phyloP scores from a whole-genome alignment of 345 rosid genomes.

The Passiflora organensis region DNA sequence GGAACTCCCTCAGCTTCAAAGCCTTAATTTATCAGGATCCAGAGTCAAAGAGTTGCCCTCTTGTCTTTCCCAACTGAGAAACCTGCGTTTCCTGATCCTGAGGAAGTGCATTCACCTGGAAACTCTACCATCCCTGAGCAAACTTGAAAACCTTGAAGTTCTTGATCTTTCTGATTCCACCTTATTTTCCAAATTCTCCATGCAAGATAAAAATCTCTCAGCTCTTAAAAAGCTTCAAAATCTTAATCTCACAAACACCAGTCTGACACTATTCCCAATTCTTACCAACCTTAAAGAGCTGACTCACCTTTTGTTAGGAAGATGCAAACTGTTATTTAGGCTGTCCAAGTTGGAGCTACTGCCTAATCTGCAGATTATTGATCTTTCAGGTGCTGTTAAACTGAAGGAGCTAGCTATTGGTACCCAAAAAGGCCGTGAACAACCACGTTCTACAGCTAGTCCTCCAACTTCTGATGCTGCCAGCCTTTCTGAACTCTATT shows the following conservation, averaged over 20 bases:
- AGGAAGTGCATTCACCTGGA: conserved; percentile 29
- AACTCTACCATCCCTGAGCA: conserved; percentile 23
- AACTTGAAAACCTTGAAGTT: conserved; percentile 3
- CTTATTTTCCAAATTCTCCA: conserved; percentile 14
- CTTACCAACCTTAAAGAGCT: background rate
- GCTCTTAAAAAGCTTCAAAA: conserved; percentile 32
- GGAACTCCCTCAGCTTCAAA: conserved; percentile 22
- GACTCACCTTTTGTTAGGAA: conserved; percentile 7
- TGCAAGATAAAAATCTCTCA: conserved; percentile 1
- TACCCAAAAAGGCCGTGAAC: conserved; percentile 34
- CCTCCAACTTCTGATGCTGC: conserved; percentile 26
- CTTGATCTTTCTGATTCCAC: conserved; percentile 45
- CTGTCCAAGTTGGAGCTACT: conserved; percentile 10
- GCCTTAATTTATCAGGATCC: conserved; percentile 46
- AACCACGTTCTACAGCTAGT: conserved; percentile 24
- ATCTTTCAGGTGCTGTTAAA: conserved; percentile 38
- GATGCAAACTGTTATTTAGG: conserved; percentile 11
- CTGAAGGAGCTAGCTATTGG: conserved; percentile 20
- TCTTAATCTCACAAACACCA: conserved; percentile 44
- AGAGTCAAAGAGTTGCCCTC: conserved; percentile 33
- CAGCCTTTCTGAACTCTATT: conserved; percentile 25
- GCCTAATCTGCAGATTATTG: conserved; percentile 15
- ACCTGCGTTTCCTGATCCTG: conserved; percentile 45
- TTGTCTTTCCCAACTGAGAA: conserved; percentile 12
- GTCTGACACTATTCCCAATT: conserved; percentile 15